These are phyloP conservation scores for Pseudogymnoascus sp. DNA, from an alignment of 2,329 filamentous ascomycete species.

Conservation along the genomic window DNA sequence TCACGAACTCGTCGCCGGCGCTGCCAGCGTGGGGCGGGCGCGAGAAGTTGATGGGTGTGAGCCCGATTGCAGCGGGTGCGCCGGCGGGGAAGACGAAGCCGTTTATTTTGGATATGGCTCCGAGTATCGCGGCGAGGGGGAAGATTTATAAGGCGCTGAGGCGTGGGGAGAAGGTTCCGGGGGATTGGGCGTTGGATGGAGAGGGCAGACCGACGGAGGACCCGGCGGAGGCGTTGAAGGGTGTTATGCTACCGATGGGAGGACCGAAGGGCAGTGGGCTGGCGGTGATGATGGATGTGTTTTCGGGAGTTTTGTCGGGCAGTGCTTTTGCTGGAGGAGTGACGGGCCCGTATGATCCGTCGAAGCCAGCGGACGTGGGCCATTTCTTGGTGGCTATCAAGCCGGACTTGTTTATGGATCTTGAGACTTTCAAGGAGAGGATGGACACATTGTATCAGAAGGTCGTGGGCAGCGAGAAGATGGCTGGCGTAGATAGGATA, in stretches of 20 bases:
- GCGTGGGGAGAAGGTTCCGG: conserved; percentile 59
- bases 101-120: conserved; percentile 72
- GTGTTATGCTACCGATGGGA: conserved; percentile 80
- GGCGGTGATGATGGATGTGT: conserved; percentile 83
- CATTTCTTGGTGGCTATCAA: conserved; percentile 68
- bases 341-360: conserved; percentile 66
- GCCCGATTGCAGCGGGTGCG: conserved; percentile 51
- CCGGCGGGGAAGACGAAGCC: conserved; percentile 51
- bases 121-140: conserved; percentile 59
- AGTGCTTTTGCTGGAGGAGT: conserved; percentile 73
- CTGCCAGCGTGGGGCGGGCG: conserved; percentile 30
- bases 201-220: conserved; percentile 65
- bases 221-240: conserved; percentile 59
- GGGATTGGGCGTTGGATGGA: conserved; percentile 66
- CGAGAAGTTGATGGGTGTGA: conserved; percentile 27
- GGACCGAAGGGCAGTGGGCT: conserved; percentile 74
- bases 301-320: conserved; percentile 69
- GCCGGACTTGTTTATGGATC: conserved; percentile 63
- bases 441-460: conserved; percentile 48
- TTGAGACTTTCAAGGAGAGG: conserved; percentile 59
- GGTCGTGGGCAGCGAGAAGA: conserved; percentile 46
- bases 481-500: conserved; percentile 47
- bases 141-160: conserved; percentile 65
- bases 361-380: conserved; percentile 59
- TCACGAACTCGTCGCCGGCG: conserved; percentile 29